Evolutionary conservation across 495 filamentous ascomycete species (phyloP).

Genomic region (Aspergillus cristatus): DNA sequence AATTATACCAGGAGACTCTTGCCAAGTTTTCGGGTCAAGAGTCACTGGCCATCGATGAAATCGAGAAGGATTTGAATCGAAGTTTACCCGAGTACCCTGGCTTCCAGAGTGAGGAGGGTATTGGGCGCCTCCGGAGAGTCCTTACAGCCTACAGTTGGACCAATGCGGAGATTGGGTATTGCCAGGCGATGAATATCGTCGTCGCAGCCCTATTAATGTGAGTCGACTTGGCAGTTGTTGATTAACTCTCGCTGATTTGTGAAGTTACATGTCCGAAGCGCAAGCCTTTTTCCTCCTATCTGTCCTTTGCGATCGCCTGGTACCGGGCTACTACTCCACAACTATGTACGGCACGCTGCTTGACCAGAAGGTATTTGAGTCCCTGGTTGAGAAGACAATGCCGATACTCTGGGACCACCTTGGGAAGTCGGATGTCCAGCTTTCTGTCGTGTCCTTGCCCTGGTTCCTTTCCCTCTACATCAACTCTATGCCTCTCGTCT

Average conservation of each 20-base stretch:
- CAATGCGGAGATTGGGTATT: conserved; percentile 91
- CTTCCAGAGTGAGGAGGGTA: conserved; percentile 94
- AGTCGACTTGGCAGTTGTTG: conserved; percentile 10
- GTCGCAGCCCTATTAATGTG: conserved; percentile 88
- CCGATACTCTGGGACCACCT: conserved; percentile 97
- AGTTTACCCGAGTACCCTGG: conserved; percentile 95
- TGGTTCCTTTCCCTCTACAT: conserved; percentile 99
- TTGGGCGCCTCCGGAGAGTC: conserved; percentile 78
- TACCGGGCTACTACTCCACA: conserved; percentile 93
- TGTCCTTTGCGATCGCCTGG: conserved; percentile 80
- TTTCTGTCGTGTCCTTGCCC: conserved; percentile 95
- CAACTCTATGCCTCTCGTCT: conserved; percentile 97
- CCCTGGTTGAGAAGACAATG: conserved; percentile 96
- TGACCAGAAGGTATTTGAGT: conserved; percentile 95
- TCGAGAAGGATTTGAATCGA: conserved; percentile 94
- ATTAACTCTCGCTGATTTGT: conserved; percentile 12
- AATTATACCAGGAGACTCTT: conserved; percentile 73
- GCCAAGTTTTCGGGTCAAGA: conserved; percentile 70
- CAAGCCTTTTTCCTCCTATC: conserved; percentile 96
- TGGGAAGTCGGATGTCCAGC: conserved; percentile 86
- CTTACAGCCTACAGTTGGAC: conserved; percentile 96
- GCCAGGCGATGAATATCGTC: conserved; percentile 99
- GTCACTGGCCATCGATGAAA: conserved; percentile 94
- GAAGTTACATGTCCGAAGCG: conserved; percentile 86
- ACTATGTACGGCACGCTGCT: conserved; percentile 98